Evolutionary conservation across 2,329 filamentous ascomycete genomes (phyloP).

Genomic region (Neopestalotiopsis sp.): DNA sequence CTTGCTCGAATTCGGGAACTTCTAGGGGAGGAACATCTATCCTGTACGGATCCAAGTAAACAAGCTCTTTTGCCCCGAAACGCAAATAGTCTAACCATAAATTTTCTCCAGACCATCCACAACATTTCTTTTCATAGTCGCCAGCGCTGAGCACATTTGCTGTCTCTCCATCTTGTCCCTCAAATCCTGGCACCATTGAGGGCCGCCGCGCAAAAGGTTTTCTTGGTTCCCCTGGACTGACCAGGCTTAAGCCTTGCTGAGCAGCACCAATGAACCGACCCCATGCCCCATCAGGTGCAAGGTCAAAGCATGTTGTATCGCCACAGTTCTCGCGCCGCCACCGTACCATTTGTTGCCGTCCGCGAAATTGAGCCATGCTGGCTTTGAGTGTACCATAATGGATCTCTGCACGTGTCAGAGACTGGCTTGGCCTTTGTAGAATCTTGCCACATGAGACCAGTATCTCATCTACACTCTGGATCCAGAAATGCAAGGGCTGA

Average conservation of each 20-base stretch:
- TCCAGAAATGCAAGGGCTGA: neutral
- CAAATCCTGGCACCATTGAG: no score
- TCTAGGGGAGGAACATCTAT: neutral
- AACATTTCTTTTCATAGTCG: conserved; percentile 6
- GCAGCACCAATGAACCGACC: neutral
- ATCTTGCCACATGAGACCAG: neutral
- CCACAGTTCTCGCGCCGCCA: conserved; percentile 13
- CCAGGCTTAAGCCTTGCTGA: neutral
- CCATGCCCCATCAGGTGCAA: neutral
- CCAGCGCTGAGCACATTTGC: neutral
- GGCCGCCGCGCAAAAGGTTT: neutral
- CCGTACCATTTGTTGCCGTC: neutral
- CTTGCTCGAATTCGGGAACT: neutral
- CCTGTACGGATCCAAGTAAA: conserved; percentile 8
- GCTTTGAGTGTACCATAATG: neutral
- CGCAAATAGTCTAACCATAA: conserved; percentile 2
- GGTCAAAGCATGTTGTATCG: conserved; percentile 5
- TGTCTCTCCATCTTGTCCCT: neutral
- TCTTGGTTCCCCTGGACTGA: neutral
- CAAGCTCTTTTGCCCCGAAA: conserved; percentile 5
- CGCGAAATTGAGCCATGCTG: neutral
- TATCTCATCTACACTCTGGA: conserved; percentile 1
- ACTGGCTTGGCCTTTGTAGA: neutral
- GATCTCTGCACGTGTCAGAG: neutral
- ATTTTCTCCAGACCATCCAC: conserved; percentile 2